Evolutionary conservation across 768 basidiomycete species (phyloP).

Genomic region (Omphalotus guepiniiformis): DNA sequence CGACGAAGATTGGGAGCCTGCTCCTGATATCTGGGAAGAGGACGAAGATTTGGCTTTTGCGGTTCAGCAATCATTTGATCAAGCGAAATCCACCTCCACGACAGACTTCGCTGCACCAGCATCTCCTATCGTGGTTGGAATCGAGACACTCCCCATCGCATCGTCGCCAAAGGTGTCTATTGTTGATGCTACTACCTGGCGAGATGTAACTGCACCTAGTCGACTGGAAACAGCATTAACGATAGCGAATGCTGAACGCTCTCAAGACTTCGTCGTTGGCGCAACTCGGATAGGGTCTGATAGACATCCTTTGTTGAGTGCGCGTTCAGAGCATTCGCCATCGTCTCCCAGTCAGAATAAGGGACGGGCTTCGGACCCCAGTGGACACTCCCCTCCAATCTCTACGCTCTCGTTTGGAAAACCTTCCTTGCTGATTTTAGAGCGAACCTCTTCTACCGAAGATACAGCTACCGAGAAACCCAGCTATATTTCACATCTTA

Average conservation of each 20-base stretch:
- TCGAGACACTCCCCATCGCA: not conserved
- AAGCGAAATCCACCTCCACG: constrained; percentile 11
- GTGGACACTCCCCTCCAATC: no score
- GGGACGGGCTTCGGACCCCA: no score
- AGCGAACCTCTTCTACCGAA: no score
- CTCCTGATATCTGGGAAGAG: constrained; percentile 23
- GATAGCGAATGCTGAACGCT: constrained; percentile 55
- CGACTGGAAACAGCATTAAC: constrained; percentile 65
- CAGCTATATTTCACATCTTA: no score
- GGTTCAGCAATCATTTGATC: constrained; percentile 57
- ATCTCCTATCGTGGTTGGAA: constrained; percentile 6
- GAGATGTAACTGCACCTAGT: constrained; percentile 39
- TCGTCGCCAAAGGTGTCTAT: no score
- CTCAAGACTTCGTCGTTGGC: constrained; percentile 16
- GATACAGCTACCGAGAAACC: no score
- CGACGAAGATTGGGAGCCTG: constrained; percentile 9
- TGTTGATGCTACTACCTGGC: no score
- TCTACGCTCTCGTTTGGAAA: no score
- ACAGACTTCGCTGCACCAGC: constrained; percentile 15
- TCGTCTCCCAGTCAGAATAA: no score
- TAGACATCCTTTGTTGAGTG: not conserved
- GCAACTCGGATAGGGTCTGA: not conserved
- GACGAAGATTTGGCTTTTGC: constrained; percentile 54
- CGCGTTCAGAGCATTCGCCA: no score
- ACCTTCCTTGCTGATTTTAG: no score